Conservation (phyloP, 495 filamentous ascomycete species). For the Penicillium lagena region DNA sequence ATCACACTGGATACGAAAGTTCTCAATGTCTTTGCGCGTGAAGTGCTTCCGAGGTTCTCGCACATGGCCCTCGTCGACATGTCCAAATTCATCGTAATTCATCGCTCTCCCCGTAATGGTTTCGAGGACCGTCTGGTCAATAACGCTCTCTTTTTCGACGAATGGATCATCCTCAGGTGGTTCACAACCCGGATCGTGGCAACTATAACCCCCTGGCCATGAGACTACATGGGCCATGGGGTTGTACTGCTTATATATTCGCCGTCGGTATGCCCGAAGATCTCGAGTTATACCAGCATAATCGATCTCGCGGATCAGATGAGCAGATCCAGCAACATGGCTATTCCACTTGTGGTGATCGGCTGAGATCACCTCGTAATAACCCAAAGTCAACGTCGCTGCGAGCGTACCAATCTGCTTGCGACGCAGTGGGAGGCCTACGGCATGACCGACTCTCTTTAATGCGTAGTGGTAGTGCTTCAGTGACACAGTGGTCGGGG, state of each 20-base stretch:
- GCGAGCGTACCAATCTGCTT: constrained; percentile 76
- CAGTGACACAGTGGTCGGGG: constrained; percentile 67
- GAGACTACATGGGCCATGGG: constrained; percentile 10
- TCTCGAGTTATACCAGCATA: constrained; percentile 65
- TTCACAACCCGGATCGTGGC: constrained; percentile 10
- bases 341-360: constrained; percentile 95
- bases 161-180: constrained; percentile 35
- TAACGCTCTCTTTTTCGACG: constrained; percentile 31
- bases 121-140: constrained; percentile 40
- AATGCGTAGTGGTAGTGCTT: constrained; percentile 90
- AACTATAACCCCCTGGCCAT: constrained; percentile 3
- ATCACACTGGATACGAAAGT: constrained; percentile 74
- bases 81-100: constrained; percentile 40
- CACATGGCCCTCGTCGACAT: constrained; percentile 23
- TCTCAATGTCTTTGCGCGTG: constrained; percentile 66
- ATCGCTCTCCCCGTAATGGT: constrained; percentile 36
- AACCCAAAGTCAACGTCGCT: constrained; percentile 80
- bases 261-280: constrained; percentile 48
- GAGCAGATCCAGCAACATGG: constrained; percentile 77
- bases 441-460: constrained; percentile 65
- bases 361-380: constrained; percentile 90
- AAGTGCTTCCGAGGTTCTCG: constrained; percentile 31
- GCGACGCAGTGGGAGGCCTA: constrained; percentile 65
- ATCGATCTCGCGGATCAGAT: constrained; percentile 78
- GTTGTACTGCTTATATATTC: constrained; percentile 16